These are phyloP conservation scores for Eucalyptus marginata DNA, from an alignment of 345 rosid species.

Conservation along the genomic window DNA sequence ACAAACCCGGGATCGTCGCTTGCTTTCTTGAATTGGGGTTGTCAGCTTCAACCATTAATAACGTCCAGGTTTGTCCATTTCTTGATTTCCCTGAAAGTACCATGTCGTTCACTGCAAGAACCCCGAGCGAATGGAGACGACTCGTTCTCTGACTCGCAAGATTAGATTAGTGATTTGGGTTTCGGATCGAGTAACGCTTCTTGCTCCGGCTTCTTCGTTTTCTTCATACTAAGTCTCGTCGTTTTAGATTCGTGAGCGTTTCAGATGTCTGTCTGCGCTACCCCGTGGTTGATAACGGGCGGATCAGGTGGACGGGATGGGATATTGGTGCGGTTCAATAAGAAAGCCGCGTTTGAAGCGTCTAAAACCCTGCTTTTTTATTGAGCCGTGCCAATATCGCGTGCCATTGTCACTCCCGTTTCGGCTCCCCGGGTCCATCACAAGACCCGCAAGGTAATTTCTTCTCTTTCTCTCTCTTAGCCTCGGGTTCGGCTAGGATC, in stretches of 20 bases:
- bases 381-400: slow-evolving; percentile 78
- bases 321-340: slow-evolving; percentile 70
- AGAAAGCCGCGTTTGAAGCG: slow-evolving; percentile 24
- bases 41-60: neutral
- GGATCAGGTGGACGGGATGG: slow-evolving; percentile 21
- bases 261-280: neutral
- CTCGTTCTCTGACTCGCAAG: neutral
- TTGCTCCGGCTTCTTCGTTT: neutral
- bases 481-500: neutral
- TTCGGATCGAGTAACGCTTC: neutral
- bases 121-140: neutral
- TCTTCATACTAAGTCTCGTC: neutral
- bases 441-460: neutral
- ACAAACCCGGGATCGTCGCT: neutral
- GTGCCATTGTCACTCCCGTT: neutral
- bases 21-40: neutral
- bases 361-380: slow-evolving; percentile 25
- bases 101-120: neutral
- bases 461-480: neutral
- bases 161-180: neutral
- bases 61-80: neutral
- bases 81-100: neutral
- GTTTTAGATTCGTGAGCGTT: neutral
- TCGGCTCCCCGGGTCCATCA: neutral
- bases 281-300: neutral